phyloP scores from a whole-genome alignment of 306 rosid genomes.

The Quercus dentata region DNA sequence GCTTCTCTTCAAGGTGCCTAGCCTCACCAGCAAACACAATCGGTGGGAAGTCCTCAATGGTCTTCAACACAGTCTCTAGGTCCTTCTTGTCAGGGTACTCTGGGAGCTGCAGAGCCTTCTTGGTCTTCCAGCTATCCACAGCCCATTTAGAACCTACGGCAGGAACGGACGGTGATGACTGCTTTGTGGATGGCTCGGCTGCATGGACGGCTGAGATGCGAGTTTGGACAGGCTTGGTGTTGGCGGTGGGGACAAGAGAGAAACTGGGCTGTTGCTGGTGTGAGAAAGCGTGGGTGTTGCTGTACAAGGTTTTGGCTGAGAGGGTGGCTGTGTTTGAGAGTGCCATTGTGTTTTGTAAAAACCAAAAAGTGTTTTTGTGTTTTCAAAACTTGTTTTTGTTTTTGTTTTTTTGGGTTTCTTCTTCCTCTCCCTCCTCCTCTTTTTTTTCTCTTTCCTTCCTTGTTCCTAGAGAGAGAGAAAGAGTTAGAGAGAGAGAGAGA shows the following conservation, averaged over 20 bases:
- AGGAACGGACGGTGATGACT: background rate
- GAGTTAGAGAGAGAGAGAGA: background rate
- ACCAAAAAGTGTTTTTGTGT: too few species aligned
- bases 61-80: constrained; percentile 47
- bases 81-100: constrained; percentile 59
- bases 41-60: constrained; percentile 66
- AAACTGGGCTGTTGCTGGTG: constrained; percentile 38
- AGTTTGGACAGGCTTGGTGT: constrained; percentile 14
- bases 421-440: background rate
- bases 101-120: constrained; percentile 59
- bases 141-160: constrained; percentile 35
- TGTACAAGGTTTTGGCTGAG: constrained; percentile 45
- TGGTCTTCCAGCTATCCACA: constrained; percentile 58
- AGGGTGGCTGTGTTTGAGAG: constrained; percentile 42
- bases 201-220: constrained; percentile 63
- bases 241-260: constrained; percentile 26
- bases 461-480: too few species aligned
- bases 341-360: constrained; percentile 37
- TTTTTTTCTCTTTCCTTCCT: background rate
- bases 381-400: too few species aligned
- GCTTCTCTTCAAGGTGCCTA: constrained; percentile 60
- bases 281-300: constrained; percentile 21
- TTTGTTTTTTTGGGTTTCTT: background rate
- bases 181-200: constrained; percentile 27
- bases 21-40: constrained; percentile 82